phyloP scores from a whole-genome alignment of 805 yeast species.

The Yarrowia osloensis region DNA sequence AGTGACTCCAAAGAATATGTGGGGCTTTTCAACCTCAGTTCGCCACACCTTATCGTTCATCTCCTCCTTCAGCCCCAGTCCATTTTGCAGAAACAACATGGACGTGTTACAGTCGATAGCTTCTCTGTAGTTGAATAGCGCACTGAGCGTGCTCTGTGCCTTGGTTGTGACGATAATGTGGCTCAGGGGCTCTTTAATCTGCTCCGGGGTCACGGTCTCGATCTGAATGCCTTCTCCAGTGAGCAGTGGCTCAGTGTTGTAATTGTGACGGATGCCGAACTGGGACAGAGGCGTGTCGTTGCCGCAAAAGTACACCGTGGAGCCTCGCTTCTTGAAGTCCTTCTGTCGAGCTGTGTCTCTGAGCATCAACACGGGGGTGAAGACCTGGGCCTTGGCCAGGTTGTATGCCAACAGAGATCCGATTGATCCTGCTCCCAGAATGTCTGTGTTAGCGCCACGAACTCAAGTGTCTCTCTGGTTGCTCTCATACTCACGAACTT shows the following conservation, averaged over 20 bases:
- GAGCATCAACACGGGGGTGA: conserved; percentile 48
- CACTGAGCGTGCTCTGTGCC: conserved; percentile 68
- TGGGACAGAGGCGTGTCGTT: conserved; percentile 29
- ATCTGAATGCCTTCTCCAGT: conserved; percentile 31
- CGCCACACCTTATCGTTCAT: conserved; percentile 56
- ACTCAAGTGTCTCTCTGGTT: not conserved
- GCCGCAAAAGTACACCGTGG: conserved; percentile 43
- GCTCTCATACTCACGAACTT: not conserved
- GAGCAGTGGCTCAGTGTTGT: conserved; percentile 32
- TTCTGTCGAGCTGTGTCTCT: conserved; percentile 48
- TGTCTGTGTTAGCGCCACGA: conserved; percentile 32
- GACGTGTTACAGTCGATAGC: conserved; percentile 54
- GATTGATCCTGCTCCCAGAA: conserved; percentile 58
- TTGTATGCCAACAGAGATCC: conserved; percentile 55
- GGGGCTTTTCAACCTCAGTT: conserved; percentile 49
- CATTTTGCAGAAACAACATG: conserved; percentile 78
- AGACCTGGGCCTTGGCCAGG: conserved; percentile 44
- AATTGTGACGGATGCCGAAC: conserved; percentile 31
- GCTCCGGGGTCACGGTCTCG: conserved; percentile 34
- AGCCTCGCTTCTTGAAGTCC: conserved; percentile 47
- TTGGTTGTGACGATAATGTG: conserved; percentile 77
- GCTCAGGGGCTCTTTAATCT: conserved; percentile 44
- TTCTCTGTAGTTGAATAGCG: conserved; percentile 57
- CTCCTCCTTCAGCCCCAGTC: conserved; percentile 68
- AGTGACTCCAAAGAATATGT: conserved; percentile 70